Evolutionary conservation across 2,329 filamentous ascomycete genomes (phyloP).

Genomic region (Xylariales sp.): DNA sequence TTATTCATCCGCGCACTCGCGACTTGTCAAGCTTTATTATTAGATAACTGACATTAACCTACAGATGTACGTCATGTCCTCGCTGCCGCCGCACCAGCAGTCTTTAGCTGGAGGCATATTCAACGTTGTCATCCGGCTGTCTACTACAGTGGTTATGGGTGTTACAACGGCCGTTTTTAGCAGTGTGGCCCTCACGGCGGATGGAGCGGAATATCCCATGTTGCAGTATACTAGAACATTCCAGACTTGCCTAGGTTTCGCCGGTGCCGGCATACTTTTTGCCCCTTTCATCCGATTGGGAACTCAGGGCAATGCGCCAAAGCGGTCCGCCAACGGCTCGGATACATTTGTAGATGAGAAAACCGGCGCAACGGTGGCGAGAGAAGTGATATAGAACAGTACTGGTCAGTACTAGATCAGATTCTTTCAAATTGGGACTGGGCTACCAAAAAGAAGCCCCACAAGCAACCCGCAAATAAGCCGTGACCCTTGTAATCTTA

Average conservation of each 20-base stretch:
- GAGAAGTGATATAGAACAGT: no score
- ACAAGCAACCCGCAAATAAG: no score
- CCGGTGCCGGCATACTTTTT: constrained; percentile 37
- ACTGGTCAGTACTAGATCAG: no score
- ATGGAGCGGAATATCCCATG: constrained; percentile 30
- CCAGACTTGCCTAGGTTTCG: constrained; percentile 42
- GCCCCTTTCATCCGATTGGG: constrained; percentile 48
- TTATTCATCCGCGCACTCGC: background rate
- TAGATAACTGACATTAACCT: background rate
- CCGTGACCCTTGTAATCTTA: no score
- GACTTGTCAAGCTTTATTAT: no score
- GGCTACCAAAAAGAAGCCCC: no score
- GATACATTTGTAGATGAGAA: no score
- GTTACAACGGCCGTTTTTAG: constrained; percentile 59
- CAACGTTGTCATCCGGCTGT: constrained; percentile 59
- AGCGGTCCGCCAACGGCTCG: background rate
- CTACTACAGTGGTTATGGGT: constrained; percentile 55
- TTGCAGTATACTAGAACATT: constrained; percentile 48
- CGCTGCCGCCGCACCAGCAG: constrained; percentile 48
- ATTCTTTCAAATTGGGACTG: no score
- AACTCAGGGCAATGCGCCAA: constrained; percentile 41
- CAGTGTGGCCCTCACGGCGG: constrained; percentile 33
- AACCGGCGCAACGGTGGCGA: no score
- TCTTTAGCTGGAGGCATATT: constrained; percentile 57
- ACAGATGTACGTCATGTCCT: constrained; percentile 59